These are phyloP conservation scores for Nicotiana knightiana DNA, from an alignment of 257 asterid species.

Conservation along the genomic window DNA sequence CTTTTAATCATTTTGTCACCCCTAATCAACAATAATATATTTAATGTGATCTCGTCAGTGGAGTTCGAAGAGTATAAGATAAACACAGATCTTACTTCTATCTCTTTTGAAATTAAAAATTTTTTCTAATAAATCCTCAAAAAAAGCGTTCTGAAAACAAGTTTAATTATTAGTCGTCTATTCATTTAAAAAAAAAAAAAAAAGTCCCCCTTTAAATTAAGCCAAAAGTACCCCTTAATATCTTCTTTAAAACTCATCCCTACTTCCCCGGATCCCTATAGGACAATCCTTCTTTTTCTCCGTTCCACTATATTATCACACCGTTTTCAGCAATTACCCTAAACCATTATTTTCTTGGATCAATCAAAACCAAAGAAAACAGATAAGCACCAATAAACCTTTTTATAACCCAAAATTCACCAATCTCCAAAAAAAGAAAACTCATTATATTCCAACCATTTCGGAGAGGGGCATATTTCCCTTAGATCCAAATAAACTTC, in stretches of 20 bases:
- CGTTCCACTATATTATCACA: not conserved
- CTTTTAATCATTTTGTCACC: too few species aligned
- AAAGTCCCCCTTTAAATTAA: too few species aligned
- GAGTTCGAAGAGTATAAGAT: too few species aligned
- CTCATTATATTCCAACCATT: not conserved
- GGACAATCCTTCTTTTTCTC: not conserved
- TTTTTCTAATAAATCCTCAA: too few species aligned
- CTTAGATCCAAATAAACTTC: not conserved
- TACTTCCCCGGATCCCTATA: not conserved
- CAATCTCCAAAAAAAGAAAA: not conserved
- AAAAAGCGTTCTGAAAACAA: too few species aligned
- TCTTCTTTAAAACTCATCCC: not conserved
- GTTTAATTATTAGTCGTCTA: too few species aligned
- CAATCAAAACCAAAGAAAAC: not conserved
- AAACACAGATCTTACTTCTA: too few species aligned
- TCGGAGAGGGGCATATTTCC: slow-evolving; percentile 6
- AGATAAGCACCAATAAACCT: not conserved
- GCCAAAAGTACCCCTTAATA: too few species aligned
- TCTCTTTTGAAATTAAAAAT: too few species aligned
- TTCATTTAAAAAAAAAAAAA: too few species aligned
- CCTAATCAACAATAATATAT: too few species aligned
- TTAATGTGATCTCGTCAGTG: too few species aligned
- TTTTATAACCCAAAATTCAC: not conserved
- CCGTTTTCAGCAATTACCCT: not conserved
- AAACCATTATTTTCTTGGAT: slow-evolving; percentile 1